These are phyloP conservation scores for Tricholoma hemisulphureum DNA, from an alignment of 768 basidiomycete species.

Conservation along the genomic window DNA sequence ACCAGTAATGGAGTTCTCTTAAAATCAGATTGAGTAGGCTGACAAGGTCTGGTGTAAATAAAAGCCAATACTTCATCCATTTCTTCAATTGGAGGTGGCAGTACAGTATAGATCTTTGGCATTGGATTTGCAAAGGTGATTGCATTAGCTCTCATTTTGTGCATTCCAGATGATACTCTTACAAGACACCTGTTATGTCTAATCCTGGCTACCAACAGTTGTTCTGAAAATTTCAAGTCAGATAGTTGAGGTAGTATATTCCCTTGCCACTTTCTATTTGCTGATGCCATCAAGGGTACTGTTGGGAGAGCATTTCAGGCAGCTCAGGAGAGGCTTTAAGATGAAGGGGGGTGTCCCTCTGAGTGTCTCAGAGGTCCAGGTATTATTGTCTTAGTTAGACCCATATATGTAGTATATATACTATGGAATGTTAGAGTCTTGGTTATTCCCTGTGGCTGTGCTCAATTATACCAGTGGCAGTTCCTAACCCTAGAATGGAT, in stretches of 20 bases:
- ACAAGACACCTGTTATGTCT: slow-evolving; percentile 22
- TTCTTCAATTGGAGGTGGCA: slow-evolving; percentile 23
- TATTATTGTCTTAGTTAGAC: too few relatives aligned
- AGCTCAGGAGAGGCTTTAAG: too few relatives aligned
- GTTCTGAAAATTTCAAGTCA: not conserved
- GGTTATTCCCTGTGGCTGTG: too few relatives aligned
- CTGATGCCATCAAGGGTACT: not conserved
- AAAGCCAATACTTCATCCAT: slow-evolving; percentile 22
- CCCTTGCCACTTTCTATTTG: slow-evolving; percentile 1
- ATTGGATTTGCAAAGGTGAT: slow-evolving; percentile 30
- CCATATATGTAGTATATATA: too few relatives aligned
- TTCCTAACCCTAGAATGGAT: too few relatives aligned
- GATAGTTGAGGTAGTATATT: not conserved
- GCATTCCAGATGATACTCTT: slow-evolving; percentile 21
- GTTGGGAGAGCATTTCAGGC: too few relatives aligned
- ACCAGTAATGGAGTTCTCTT: slow-evolving; percentile 1
- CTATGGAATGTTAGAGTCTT: too few relatives aligned
- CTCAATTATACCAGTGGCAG: too few relatives aligned
- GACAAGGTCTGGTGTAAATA: slow-evolving; percentile 28
- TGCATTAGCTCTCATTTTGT: slow-evolving; percentile 32
- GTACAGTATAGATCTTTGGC: slow-evolving; percentile 23
- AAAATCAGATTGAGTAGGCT: slow-evolving; percentile 27
- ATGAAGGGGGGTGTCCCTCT: too few relatives aligned
- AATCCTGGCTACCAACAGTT: not conserved
- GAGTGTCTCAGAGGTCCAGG: too few relatives aligned